These are phyloP conservation scores for Annulohypoxylon moriforme DNA, from an alignment of 495 filamentous ascomycete species.

Conservation along the genomic window DNA sequence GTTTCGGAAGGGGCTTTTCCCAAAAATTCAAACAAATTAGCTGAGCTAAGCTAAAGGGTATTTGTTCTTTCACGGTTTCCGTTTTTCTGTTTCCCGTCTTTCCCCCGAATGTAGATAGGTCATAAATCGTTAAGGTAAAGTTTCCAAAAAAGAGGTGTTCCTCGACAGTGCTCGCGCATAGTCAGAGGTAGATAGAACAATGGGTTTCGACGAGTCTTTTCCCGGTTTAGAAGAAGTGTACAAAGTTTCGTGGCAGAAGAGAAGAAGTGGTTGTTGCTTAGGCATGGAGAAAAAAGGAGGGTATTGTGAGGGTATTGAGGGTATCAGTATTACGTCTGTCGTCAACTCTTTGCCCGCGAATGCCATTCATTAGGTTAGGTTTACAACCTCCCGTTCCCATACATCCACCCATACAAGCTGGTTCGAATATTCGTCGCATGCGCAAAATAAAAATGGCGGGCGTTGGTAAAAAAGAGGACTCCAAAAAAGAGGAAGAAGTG, in stretches of 20 bases:
- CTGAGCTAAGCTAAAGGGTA: conserved; percentile 19
- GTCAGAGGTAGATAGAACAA: conserved; percentile 9
- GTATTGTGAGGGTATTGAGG: background rate
- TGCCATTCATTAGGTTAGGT: conserved; percentile 22
- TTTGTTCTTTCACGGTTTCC: conserved; percentile 6
- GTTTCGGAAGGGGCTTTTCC: conserved; percentile 23
- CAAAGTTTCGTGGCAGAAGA: conserved; percentile 24
- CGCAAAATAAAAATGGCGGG: conserved; percentile 34
- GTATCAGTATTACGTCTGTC: conserved; percentile 24
- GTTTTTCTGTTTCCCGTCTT: conserved; percentile 21
- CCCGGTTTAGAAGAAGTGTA: conserved; percentile 35
- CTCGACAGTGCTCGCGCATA: conserved; percentile 31
- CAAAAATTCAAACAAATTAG: conserved; percentile 9
- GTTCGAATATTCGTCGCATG: conserved; percentile 2
- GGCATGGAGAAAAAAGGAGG: background rate
- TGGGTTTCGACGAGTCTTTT: conserved; percentile 32
- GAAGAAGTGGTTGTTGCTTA: conserved; percentile 18
- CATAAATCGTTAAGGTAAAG: conserved; percentile 41
- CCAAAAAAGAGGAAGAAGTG: conserved; percentile 32
- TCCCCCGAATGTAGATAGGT: conserved; percentile 20
- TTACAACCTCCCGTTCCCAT: conserved; percentile 4
- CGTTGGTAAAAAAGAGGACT: conserved; percentile 9
- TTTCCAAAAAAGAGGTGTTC: background rate
- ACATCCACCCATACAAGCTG: background rate
- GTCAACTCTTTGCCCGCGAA: conserved; percentile 18